Percentiles rank a stretch among this genome's conserved stretches.
Conservation (phyloP, 352 stramenopile species). For the Thalassiosira mediterranea region DNA sequence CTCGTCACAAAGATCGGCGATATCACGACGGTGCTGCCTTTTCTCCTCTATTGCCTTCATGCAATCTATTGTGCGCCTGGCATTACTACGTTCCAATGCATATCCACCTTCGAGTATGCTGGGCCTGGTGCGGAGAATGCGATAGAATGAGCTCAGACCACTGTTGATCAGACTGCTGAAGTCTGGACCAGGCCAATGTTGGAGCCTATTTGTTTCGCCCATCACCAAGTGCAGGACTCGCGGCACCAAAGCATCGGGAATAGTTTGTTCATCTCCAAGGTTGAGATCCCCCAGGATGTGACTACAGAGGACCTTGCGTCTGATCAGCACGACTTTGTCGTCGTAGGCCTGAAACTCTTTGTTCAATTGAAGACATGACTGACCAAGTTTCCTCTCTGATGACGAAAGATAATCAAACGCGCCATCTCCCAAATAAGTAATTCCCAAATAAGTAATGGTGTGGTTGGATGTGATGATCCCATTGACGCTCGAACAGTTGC, state of each 20-base stretch:
- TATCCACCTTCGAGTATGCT: background rate
- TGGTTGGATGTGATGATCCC: background rate
- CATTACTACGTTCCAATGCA: too few species aligned
- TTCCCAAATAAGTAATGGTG: too few species aligned
- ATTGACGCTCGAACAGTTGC: background rate
- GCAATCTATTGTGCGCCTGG: too few species aligned
- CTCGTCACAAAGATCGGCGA: too few species aligned
- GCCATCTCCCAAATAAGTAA: too few species aligned
- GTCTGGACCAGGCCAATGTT: background rate
- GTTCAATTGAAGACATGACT: background rate
- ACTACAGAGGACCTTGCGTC: background rate
- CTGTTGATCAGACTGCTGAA: background rate
- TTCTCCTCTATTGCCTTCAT: too few species aligned
- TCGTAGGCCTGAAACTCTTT: background rate
- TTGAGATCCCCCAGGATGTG: background rate
- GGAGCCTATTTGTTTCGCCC: background rate
- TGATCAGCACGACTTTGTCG: too few species aligned
- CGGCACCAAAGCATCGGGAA: background rate
- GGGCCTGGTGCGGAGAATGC: conserved; percentile 4
- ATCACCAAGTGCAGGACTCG: background rate
- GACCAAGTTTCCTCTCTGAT: background rate
- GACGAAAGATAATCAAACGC: background rate
- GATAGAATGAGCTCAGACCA: conserved; percentile 13
- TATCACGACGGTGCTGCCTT: too few species aligned
- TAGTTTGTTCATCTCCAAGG: background rate